Base-by-base conservation (phyloP, 257 asterid genomes). In the Petunia secreta region DNA sequence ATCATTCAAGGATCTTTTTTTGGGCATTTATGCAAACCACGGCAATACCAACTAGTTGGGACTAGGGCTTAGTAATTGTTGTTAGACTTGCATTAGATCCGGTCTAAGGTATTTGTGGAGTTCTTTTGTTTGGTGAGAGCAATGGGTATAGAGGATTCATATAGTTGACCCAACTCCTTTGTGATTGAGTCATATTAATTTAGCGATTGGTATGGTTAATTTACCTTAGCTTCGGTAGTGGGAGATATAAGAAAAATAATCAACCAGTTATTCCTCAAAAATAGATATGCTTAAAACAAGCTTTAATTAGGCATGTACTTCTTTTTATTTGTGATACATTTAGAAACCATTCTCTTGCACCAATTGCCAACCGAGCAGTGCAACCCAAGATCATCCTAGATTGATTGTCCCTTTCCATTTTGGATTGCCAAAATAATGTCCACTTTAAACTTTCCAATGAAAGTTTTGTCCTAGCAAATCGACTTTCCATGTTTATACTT, bases 241-340 rank as follows among this genome's bases (percentile, higher is more conserved):
- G 50, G 46, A 40, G 11, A 39, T 65, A 36, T 65, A 40, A 65
- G 74, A 65, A 40, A 65, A 65, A 39, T 9, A 46, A 69, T 69
- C 77, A 69, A 69, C 59, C 10, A 44, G 46, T 68, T 48, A 69
- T 69, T 65, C n/a, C 77, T 38, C 77, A 69, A 43, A 68, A 25
- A 67, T 38, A 62, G 67, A 69, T 46, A 44, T 69, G 5, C 11
- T 25, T 8, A 46, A 63, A 44, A 69, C 59, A 69, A 46, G 59
- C 59, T 69, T 69, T 46, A 44, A 46, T 10, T 25, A 8, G 58
- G 25, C 76, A 69, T 10, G 2, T 6, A 11, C 46, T 69, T 2
- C 46, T 16, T 52, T 69, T n/a, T 69, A 69, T 25, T 46, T 69
- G 9, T 69, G 76, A 48, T 68, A 1, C 41, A 68, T 68, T 44